Conservation (phyloP, 2,329 filamentous ascomycete species). For the Capronia epimyces region DNA sequence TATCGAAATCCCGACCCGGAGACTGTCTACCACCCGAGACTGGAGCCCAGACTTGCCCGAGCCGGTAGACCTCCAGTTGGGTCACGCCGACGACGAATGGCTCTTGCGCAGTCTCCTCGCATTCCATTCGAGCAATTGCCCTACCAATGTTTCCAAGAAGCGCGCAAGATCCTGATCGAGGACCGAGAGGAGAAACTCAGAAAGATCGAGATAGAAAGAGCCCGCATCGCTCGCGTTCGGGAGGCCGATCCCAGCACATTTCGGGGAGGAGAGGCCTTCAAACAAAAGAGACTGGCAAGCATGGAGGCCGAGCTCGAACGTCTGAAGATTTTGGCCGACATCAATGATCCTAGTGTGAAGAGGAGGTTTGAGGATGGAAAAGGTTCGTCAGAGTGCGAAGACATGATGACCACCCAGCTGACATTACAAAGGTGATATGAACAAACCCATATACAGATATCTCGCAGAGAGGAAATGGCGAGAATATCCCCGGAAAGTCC, state of each 20-base stretch:
- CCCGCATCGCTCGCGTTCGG: slow-evolving; percentile 63
- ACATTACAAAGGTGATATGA: slow-evolving; percentile 70
- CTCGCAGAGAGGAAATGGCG: slow-evolving; percentile 86
- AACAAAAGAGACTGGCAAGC: slow-evolving; percentile 61
- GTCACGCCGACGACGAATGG: slow-evolving; percentile 74
- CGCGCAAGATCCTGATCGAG: slow-evolving; percentile 70
- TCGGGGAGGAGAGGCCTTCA: slow-evolving; percentile 58
- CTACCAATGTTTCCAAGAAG: slow-evolving; percentile 97
- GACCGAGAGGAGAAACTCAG: slow-evolving; percentile 77
- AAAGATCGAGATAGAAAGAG: slow-evolving; percentile 62
- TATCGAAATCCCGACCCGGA: slow-evolving; percentile 54
- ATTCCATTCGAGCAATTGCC: slow-evolving; percentile 89
- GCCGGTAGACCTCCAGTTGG: slow-evolving; percentile 68
- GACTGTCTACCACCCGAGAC: slow-evolving; percentile 58
- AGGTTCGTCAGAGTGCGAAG: slow-evolving; percentile 53
- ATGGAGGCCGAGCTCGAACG: slow-evolving; percentile 68
- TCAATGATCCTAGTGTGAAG: slow-evolving; percentile 92
- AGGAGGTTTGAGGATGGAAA: slow-evolving; percentile 86
- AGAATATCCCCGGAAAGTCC: slow-evolving; percentile 69
- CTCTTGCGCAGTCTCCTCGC: slow-evolving; percentile 58
- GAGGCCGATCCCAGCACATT: slow-evolving; percentile 52
- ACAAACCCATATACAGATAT: slow-evolving; percentile 89
- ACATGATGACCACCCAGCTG: slow-evolving; percentile 17
- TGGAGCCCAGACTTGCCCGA: slow-evolving; percentile 64
- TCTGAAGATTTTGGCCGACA: slow-evolving; percentile 83